Evolutionary conservation across 371 early-diverging fungal species (phyloP).

Genomic region (Circinella umbellata): DNA sequence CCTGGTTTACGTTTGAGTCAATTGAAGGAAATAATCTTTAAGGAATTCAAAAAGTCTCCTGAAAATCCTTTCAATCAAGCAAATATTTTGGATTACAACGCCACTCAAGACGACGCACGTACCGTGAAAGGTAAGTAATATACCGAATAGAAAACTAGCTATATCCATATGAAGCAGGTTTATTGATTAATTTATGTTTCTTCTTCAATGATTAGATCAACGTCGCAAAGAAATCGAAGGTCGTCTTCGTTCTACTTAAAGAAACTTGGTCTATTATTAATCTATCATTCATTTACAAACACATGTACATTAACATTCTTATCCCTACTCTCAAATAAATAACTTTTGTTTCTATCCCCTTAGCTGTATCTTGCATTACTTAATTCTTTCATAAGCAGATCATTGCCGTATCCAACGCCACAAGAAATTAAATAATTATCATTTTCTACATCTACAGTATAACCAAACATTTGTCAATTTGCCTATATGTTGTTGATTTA

Average conservation of each 20-base stretch:
- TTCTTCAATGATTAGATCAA: constrained; percentile 19
- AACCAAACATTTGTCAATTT: not conserved
- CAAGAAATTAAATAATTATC: not conserved
- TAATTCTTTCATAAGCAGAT: no score
- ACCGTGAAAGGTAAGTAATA: constrained; percentile 39
- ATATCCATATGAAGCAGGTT: no score
- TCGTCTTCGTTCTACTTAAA: constrained; percentile 37
- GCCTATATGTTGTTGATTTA: no score
- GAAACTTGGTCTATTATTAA: not conserved
- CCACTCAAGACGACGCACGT: constrained; percentile 62
- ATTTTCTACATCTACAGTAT: not conserved
- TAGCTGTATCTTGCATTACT: no score
- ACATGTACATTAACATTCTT: not conserved
- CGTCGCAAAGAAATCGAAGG: constrained; percentile 36
- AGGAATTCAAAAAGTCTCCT: constrained; percentile 82
- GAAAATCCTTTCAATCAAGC: constrained; percentile 89
- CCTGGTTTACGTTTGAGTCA: constrained; percentile 79
- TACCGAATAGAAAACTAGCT: not conserved
- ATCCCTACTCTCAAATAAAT: no score
- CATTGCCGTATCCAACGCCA: no score
- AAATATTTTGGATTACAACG: constrained; percentile 72
- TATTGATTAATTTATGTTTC: not conserved
- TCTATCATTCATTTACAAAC: not conserved
- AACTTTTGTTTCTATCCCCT: no score
- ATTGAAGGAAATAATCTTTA: constrained; percentile 75